Conservation (phyloP, 2,329 filamentous ascomycete species). For the Cordyceps pruinosa region DNA sequence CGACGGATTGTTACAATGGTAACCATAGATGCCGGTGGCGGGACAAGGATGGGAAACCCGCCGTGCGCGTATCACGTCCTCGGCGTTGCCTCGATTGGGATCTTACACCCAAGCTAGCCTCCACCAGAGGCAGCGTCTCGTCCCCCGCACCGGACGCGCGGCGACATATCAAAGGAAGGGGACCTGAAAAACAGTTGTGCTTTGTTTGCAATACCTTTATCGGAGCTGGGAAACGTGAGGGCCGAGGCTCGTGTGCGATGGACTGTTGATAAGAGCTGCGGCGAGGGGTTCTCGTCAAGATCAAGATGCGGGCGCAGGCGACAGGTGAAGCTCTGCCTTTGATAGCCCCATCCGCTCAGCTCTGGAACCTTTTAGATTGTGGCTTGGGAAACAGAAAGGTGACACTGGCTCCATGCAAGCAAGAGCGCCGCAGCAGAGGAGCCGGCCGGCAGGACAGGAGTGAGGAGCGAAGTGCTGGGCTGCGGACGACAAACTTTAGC, state of each 20-base stretch:
- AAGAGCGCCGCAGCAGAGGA: no score
- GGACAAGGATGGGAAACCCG: background rate
- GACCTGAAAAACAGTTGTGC: background rate
- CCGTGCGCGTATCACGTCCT: background rate
- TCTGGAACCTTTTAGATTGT: no score
- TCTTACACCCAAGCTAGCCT: background rate
- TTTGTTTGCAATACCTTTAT: background rate
- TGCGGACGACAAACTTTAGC: no score
- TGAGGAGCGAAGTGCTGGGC: no score
- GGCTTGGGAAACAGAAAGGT: no score
- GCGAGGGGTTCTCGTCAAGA: background rate
- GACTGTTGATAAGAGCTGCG: background rate
- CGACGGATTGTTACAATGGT: background rate
- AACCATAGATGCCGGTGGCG: background rate
- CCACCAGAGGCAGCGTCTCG: background rate
- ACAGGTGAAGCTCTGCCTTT: no score
- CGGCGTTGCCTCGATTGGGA: background rate
- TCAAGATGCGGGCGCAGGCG: background rate
- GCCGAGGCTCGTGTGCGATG: background rate
- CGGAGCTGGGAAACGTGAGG: background rate
- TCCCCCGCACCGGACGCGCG: background rate
- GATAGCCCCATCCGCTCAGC: no score
- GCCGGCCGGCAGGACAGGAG: no score
- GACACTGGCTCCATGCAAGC: no score
- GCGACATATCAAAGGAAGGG: background rate